phyloP scores from a whole-genome alignment of 73 alveolate species.

The Tetrahymena thermophila region DNA sequence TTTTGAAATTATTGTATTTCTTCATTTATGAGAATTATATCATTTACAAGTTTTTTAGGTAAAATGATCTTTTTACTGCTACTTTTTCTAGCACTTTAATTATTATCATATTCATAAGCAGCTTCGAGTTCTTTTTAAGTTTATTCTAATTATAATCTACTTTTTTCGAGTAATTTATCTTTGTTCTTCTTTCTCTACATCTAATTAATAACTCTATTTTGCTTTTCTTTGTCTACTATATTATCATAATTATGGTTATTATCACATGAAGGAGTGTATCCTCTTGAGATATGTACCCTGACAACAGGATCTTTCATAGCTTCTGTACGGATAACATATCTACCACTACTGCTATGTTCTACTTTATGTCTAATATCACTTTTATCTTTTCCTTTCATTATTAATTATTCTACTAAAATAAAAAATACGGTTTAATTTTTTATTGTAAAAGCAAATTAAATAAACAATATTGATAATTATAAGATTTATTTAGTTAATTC shows the following conservation, averaged over 20 bases:
- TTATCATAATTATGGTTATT: not conserved
- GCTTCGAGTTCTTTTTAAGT: not conserved
- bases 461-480: too few species aligned
- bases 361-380: not conserved
- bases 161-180: not conserved
- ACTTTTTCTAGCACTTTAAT: not conserved
- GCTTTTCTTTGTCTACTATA: not conserved
- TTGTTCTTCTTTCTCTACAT: not conserved
- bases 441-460: too few species aligned
- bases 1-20: not conserved
- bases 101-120: not conserved
- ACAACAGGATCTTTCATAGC: not conserved
- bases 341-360: not conserved
- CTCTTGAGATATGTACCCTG: not conserved
- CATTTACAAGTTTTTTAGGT: not conserved
- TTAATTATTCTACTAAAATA: not conserved
- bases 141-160: not conserved
- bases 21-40: not conserved
- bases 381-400: not conserved
- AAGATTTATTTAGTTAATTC: not conserved
- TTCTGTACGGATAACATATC: not conserved
- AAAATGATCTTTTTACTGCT: not conserved
- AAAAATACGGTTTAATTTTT: not conserved
- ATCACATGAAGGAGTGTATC: not conserved
- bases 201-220: not conserved